Percentiles rank a stretch among this genome's conserved stretches.
Evolutionary conservation across 2,329 filamentous ascomycete species (phyloP).

Genomic region (Lachnellula cervina): DNA sequence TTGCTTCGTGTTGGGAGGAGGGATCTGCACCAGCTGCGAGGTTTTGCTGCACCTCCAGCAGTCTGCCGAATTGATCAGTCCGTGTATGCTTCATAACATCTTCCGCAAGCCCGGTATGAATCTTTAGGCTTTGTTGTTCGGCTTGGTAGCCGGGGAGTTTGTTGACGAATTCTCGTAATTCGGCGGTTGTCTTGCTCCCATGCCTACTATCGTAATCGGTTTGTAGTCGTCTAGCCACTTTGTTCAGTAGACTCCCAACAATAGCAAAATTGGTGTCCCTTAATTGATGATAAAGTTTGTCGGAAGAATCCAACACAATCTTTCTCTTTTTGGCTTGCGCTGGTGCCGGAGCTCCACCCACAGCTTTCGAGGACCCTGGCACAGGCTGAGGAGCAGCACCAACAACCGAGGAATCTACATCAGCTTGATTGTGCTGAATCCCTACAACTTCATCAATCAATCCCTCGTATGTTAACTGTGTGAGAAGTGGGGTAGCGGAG

Average conservation of each 20-base stretch:
- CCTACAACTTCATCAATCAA: slow-evolving; percentile 90
- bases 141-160: slow-evolving; percentile 89
- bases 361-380: slow-evolving; percentile 49
- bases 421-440: slow-evolving; percentile 87
- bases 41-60: slow-evolving; percentile 93
- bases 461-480: slow-evolving; percentile 94
- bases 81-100: slow-evolving; percentile 92
- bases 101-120: slow-evolving; percentile 87
- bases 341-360: slow-evolving; percentile 49
- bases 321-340: slow-evolving; percentile 75
- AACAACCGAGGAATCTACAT: slow-evolving; percentile 85
- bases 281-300: slow-evolving; percentile 82
- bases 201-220: slow-evolving; percentile 87
- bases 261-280: slow-evolving; percentile 94
- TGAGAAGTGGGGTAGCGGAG: slow-evolving; percentile 85
- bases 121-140: slow-evolving; percentile 86
- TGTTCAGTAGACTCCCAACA: slow-evolving; percentile 83
- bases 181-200: slow-evolving; percentile 78
- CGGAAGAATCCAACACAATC: slow-evolving; percentile 81
- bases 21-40: slow-evolving; percentile 87
- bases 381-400: slow-evolving; percentile 61
- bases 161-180: slow-evolving; percentile 91
- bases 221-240: slow-evolving; percentile 79
- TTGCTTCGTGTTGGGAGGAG: slow-evolving; percentile 79
- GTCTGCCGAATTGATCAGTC: slow-evolving; percentile 80